Base-by-base conservation (phyloP, 2,329 filamentous ascomycete species). In the Botrytis deweyae region DNA sequence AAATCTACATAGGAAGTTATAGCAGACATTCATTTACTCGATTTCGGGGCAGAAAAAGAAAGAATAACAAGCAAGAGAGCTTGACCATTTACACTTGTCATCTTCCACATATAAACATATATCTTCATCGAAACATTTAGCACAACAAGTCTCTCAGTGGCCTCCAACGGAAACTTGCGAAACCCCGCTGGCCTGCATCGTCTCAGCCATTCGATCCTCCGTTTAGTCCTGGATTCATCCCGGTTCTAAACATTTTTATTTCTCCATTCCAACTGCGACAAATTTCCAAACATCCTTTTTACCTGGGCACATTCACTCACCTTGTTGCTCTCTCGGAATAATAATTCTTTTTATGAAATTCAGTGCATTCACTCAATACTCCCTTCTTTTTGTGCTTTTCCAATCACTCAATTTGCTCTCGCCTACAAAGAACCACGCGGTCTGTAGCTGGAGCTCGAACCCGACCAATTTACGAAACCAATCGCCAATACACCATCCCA, bases 381-480 rank as follows among this genome's bases (percentile, higher is more conserved):
- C 14, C 42, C 61, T 65, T 55, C 22, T 44, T 67, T 42, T 59
- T 9, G 25, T 42, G n/a, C 20, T 33, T 25, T 22, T 22, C 44
- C 38, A 55, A 55, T 66, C 70, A 66, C 49, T 38, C n/a, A 59
- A 59, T 42, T 29, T 20, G 52, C 71, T 61, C 64, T 64, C 44
- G 66, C 78, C 76, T 61, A 78, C 78, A 63, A 78, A 77, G 67
- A 80, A 79, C 69, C 78, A 79, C 72, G 73, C 78, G 49, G 36
- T 42, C 36, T 22, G 25, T 58, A 68, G 25, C 66, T 58, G n/a
- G 49, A 78, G 75, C 76, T 79, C 76, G 74, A 77, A 74, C 72
- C 70, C 68, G 55, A 73, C 72, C 75, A 61, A 65, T 65, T 67
- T 66, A 62, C 72, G 72, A 74, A 76, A 70, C 75, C 74, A 62